Conservation (phyloP, 2,329 filamentous ascomycete species). For the Arachnomyces sp. region DNA sequence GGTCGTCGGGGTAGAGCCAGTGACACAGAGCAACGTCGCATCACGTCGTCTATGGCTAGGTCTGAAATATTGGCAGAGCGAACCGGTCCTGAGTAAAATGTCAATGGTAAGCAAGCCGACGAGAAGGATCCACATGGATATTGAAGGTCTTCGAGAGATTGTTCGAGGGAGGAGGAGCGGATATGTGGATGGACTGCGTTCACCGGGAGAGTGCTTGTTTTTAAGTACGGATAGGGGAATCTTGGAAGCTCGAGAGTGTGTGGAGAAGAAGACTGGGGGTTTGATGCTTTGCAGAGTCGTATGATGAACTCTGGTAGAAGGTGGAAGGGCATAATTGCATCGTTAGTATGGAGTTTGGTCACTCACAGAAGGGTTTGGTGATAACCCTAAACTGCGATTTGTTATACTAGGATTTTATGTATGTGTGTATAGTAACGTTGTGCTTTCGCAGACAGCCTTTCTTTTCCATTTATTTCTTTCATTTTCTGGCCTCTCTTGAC, state of each 20-base stretch:
- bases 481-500: no score
- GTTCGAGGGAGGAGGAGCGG: conserved; percentile 59
- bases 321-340: conserved; percentile 20
- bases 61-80: conserved; percentile 79
- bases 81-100: conserved; percentile 65
- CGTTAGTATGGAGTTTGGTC: conserved; percentile 30
- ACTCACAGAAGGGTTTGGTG: conserved; percentile 16
- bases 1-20: conserved; percentile 36
- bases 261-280: conserved; percentile 73
- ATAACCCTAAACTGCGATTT: conserved; percentile 14
- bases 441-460: neutral
- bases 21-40: conserved; percentile 64
- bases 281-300: conserved; percentile 64
- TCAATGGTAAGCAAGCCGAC: conserved; percentile 64
- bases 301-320: conserved; percentile 20
- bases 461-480: no score
- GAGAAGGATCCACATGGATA: conserved; percentile 58
- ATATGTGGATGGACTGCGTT: conserved; percentile 62
- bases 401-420: conserved; percentile 25
- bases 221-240: conserved; percentile 69
- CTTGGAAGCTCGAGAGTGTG: conserved; percentile 72
- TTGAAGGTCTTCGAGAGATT: conserved; percentile 54
- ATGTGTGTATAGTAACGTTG: conserved; percentile 31
- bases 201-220: conserved; percentile 74
- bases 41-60: conserved; percentile 75